Conservation (phyloP, 2,329 filamentous ascomycete species). For the Dichotomopilus funicola region DNA sequence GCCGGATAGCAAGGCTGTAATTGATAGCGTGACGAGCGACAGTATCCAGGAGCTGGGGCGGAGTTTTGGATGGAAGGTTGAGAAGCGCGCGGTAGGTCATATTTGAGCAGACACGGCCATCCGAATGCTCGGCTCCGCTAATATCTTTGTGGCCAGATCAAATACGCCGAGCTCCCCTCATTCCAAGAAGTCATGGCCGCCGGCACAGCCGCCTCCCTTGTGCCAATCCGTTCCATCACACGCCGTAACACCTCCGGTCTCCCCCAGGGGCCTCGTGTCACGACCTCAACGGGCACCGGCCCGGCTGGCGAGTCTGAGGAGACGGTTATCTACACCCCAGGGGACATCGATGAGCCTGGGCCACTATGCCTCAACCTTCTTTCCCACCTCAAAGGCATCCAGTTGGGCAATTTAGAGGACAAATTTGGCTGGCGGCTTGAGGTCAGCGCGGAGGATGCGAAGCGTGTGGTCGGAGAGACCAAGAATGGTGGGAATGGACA, state of each 20-base stretch:
- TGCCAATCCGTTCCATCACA: constrained; percentile 87
- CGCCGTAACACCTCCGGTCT: constrained; percentile 42
- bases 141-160: constrained; percentile 27
- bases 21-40: constrained; percentile 77
- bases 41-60: constrained; percentile 69
- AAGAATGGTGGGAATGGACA: constrained; percentile 21
- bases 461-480: constrained; percentile 31
- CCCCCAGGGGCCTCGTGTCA: constrained; percentile 35
- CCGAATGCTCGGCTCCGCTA: neutral
- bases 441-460: constrained; percentile 41
- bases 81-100: constrained; percentile 58
- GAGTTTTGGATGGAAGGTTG: constrained; percentile 77
- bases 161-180: constrained; percentile 52
- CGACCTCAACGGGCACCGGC: constrained; percentile 27
- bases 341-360: constrained; percentile 60
- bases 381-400: constrained; percentile 73
- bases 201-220: constrained; percentile 83
- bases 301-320: constrained; percentile 30
- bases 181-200: constrained; percentile 84
- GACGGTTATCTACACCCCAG: constrained; percentile 49
- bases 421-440: constrained; percentile 63
- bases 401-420: constrained; percentile 73
- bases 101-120: neutral
- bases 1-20: constrained; percentile 82
- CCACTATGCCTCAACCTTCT: constrained; percentile 67